These are phyloP conservation scores for Corylus avellana DNA, from an alignment of 306 rosid genomes.

Conservation along the genomic window DNA sequence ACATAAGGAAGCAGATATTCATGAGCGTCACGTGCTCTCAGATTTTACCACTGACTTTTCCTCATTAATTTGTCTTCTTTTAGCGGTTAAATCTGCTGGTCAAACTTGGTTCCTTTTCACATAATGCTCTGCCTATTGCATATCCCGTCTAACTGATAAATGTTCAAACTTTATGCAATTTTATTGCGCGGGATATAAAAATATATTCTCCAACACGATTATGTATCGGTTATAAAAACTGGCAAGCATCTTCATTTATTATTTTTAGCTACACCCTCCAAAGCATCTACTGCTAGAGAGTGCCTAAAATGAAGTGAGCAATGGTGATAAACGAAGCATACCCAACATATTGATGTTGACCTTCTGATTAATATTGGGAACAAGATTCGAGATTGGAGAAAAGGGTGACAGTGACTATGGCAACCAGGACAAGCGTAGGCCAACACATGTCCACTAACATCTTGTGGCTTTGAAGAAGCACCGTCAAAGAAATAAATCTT, in stretches of 20 bases:
- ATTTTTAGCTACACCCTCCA: not conserved
- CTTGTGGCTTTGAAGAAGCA: not conserved
- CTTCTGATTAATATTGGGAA: not conserved
- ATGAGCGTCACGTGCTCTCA: not conserved
- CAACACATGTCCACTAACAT: not conserved
- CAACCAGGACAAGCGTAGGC: not conserved
- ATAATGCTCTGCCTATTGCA: no score
- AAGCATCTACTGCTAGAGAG: no score
- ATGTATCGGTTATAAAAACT: not conserved
- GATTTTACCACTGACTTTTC: not conserved
- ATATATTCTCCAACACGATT: not conserved
- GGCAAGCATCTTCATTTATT: not conserved
- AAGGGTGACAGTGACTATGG: not conserved
- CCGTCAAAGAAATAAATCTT: no score
- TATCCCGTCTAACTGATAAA: no score
- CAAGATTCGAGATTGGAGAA: not conserved
- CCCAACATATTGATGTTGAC: no score
- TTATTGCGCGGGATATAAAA: no score
- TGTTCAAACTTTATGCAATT: no score
- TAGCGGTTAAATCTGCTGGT: not conserved
- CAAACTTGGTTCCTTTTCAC: no score
- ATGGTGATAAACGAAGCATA: no score
- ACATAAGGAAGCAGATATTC: not conserved
- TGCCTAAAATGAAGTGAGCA: no score
- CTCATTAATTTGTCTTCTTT: not conserved